Conservation (phyloP, 352 stramenopile species). For the Globisporangium nagaii region DNA sequence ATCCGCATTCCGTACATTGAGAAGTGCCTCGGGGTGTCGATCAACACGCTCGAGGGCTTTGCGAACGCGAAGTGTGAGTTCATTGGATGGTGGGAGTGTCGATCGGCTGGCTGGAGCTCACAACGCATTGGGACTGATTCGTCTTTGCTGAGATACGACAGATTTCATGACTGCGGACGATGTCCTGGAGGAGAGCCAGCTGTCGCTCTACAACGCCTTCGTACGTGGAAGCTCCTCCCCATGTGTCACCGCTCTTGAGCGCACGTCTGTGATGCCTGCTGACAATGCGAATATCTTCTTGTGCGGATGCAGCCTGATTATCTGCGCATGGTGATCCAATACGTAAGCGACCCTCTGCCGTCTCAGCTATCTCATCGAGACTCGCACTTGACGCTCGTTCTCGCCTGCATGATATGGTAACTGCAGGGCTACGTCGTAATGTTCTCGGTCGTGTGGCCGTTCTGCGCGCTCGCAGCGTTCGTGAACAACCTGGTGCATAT, state of each 20-base stretch:
- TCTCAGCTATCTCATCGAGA: too few species aligned
- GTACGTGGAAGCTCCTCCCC: conserved; percentile 25
- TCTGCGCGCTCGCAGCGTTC: conserved; percentile 71
- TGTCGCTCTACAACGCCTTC: conserved; percentile 78
- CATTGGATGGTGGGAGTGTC: background rate
- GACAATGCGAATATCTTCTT: too few species aligned
- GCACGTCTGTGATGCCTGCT: background rate
- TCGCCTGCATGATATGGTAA: too few species aligned
- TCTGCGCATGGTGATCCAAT: conserved; percentile 86
- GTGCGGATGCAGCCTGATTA: conserved; percentile 55
- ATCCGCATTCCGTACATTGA: conserved; percentile 87
- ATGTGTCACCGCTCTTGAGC: background rate
- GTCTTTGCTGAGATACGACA: conserved; percentile 6
- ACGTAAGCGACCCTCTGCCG: too few species aligned
- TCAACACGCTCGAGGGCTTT: conserved; percentile 75
- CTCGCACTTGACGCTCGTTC: too few species aligned
- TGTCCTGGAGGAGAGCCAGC: conserved; percentile 76
- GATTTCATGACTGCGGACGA: conserved; percentile 84
- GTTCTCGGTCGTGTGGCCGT: conserved; percentile 86
- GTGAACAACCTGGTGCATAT: conserved; percentile 83
- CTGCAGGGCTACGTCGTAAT: conserved; percentile 85
- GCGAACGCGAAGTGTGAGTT: conserved; percentile 70
- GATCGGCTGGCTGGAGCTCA: too few species aligned
- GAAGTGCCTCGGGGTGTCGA: conserved; percentile 62
- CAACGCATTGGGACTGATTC: too few species aligned